Base-by-base conservation (phyloP, 2,329 filamentous ascomycete species). In the Penicillium expansum region DNA sequence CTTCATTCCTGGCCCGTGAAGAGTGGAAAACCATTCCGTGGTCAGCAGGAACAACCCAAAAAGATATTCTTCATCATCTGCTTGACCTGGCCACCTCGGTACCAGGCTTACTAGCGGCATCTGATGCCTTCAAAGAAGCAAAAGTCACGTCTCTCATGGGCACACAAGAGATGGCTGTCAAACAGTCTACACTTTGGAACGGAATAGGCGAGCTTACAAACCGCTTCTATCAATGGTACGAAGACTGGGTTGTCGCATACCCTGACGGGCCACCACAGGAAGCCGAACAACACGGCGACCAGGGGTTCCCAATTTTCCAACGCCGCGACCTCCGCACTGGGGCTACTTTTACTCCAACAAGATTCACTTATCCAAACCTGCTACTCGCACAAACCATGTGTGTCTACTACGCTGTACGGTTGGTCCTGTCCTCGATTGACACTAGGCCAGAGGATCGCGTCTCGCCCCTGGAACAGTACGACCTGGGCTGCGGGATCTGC, bases 11-110 rank as follows among this genome's bases (percentile, higher is more conserved):
- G 11, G 69, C 71, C 5, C 61, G 56, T 11, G 67, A 74, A 41
- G 72, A 74, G 35, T 76, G 74, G 74, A 76, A 74, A 48, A 73
- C 67, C 8, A 61, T 76, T 16, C 74, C 74, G 0, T 76, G 74
- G 73, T 71, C 72, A 29, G 67, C 69, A 27, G 68, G 67, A 3
- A 74, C 73, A 7, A 73, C 67, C 13, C 61, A 57, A 4, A 76
- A 74, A 56, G 72, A 76, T 44, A 69, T 74, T 20, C 50, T 75
- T 13, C 72, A 76, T 47, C 66, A 74, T 55, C 59, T 76, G 0
- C 58, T 75, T 4, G 74, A 76, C 50, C 58, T 75, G 16, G 72
- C 70, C 4, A 67, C 70, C 8, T 71, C 74, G 11, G 64, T 76
- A 2, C 71, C 74, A 0, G 67, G 62, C 8, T 56, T 73, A 2